Percentiles rank a stretch among this genome's conserved stretches.
Conservation (phyloP, 352 stramenopile species). For the Peronospora belbahrii region DNA sequence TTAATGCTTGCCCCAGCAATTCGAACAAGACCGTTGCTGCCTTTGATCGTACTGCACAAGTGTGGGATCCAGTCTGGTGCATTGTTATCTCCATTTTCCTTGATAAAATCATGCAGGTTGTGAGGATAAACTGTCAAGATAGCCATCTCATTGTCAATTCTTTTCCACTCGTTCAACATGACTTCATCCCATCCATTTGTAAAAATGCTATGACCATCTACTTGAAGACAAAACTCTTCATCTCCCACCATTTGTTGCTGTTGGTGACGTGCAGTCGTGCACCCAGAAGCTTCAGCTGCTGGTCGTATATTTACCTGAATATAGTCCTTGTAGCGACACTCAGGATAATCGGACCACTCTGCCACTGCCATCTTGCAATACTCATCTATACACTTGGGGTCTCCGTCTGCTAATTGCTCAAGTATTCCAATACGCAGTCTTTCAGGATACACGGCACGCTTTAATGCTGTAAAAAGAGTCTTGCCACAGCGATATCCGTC, state of each 20-base stretch:
- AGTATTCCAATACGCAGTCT: slow-evolving; percentile 70
- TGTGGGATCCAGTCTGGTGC: slow-evolving; percentile 48
- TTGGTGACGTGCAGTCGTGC: slow-evolving; percentile 58
- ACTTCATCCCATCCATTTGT: slow-evolving; percentile 72
- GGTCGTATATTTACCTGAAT: slow-evolving; percentile 55
- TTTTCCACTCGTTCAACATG: slow-evolving; percentile 54
- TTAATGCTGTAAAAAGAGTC: slow-evolving; percentile 67
- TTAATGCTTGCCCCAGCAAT: slow-evolving; percentile 75
- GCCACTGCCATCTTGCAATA: slow-evolving; percentile 64
- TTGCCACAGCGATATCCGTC: slow-evolving; percentile 72
- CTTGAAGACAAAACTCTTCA: slow-evolving; percentile 74
- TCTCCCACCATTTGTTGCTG: slow-evolving; percentile 62
- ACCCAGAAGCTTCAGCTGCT: slow-evolving; percentile 59
- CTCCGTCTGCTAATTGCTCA: slow-evolving; percentile 66
- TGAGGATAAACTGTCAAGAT: slow-evolving; percentile 70
- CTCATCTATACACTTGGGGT: slow-evolving; percentile 58
- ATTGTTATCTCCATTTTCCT: slow-evolving; percentile 64
- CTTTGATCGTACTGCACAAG: slow-evolving; percentile 54
- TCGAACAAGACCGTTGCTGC: slow-evolving; percentile 40
- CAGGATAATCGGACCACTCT: slow-evolving; percentile 45
- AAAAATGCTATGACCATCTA: slow-evolving; percentile 79
- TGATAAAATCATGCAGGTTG: slow-evolving; percentile 52
- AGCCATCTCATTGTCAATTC: slow-evolving; percentile 73
- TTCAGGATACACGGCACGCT: slow-evolving; percentile 47
- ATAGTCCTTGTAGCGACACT: slow-evolving; percentile 54